A percentile compares a stretch with the other conserved stretches of the same genome.
Evolutionary conservation across 176 grass and related monocot genomes (phyloP).

Genomic region (Avena eriantha): DNA sequence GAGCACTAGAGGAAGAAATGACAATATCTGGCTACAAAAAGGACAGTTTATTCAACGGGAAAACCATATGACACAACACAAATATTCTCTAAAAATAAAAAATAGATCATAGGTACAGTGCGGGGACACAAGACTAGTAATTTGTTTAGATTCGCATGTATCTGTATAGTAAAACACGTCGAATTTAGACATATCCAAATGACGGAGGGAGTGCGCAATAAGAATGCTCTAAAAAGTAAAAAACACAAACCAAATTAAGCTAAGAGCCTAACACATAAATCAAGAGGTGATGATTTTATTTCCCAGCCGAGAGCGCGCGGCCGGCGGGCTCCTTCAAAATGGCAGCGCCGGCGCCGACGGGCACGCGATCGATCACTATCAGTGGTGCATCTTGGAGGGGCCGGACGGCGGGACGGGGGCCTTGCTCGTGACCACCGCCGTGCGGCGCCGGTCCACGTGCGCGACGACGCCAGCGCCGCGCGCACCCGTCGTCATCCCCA

Average conservation of each 20-base stretch:
- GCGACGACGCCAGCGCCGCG: neutral
- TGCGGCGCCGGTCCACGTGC: neutral
- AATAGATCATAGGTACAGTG: neutral
- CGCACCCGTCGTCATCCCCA: neutral
- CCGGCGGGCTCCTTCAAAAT: neutral
- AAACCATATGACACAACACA: too few relatives aligned
- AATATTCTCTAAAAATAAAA: neutral
- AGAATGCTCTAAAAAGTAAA: neutral
- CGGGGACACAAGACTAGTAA: neutral
- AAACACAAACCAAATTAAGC: neutral
- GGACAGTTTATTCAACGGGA: too few relatives aligned
- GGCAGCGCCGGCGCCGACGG: neutral
- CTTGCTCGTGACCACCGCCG: neutral
- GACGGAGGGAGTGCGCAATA: too few relatives aligned
- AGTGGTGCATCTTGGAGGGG: constrained; percentile 26
- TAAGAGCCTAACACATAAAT: neutral
- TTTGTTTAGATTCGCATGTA: too few relatives aligned
- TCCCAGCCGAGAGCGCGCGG: neutral
- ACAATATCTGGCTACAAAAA: too few relatives aligned
- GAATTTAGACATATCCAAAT: too few relatives aligned
- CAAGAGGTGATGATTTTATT: neutral
- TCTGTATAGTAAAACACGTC: too few relatives aligned
- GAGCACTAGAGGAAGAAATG: too few relatives aligned
- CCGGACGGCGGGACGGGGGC: constrained; percentile 37
- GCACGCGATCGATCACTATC: neutral